A percentile compares a stretch with the other conserved stretches of the same genome.
phyloP scores from a whole-genome alignment of 352 stramenopile species.

The Phytophthora hibernalis region DNA sequence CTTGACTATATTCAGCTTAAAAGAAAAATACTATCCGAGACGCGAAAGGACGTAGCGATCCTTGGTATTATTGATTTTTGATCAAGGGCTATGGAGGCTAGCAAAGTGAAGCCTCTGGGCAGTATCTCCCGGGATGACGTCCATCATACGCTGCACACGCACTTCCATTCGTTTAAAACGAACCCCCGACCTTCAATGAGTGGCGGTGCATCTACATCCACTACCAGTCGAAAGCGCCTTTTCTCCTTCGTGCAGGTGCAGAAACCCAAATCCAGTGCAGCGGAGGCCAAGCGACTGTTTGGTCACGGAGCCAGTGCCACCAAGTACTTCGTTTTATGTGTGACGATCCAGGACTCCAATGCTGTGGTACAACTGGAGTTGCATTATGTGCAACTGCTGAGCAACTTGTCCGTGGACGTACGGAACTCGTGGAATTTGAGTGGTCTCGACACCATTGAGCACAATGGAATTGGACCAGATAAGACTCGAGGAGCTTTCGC shows the following conservation, averaged over 20 bases:
- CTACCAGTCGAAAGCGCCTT: constrained; percentile 46
- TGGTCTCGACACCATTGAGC: constrained; percentile 63
- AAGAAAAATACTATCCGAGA: neutral
- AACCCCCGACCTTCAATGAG: constrained; percentile 31
- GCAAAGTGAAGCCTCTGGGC: constrained; percentile 39
- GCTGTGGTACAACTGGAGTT: constrained; percentile 39
- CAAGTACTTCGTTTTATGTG: constrained; percentile 77
- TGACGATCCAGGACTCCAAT: constrained; percentile 57
- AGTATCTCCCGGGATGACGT: constrained; percentile 67
- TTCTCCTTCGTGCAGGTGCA: constrained; percentile 73
- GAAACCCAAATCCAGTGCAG: constrained; percentile 59
- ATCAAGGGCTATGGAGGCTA: constrained; percentile 21
- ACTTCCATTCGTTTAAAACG: constrained; percentile 54
- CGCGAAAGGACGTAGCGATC: constrained; percentile 28
- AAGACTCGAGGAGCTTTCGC: constrained; percentile 64
- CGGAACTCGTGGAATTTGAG: constrained; percentile 67
- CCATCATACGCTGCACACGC: constrained; percentile 68
- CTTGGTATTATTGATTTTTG: neutral
- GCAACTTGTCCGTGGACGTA: constrained; percentile 71
- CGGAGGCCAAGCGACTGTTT: constrained; percentile 66
- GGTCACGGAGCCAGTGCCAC: constrained; percentile 31
- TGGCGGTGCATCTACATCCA: neutral
- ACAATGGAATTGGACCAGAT: constrained; percentile 58
- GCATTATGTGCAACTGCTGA: constrained; percentile 73
- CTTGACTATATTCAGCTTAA: too few relatives aligned